Evolutionary conservation across 371 early-diverging fungal genomes (phyloP).

Genomic region (Parasitella parasitica): DNA sequence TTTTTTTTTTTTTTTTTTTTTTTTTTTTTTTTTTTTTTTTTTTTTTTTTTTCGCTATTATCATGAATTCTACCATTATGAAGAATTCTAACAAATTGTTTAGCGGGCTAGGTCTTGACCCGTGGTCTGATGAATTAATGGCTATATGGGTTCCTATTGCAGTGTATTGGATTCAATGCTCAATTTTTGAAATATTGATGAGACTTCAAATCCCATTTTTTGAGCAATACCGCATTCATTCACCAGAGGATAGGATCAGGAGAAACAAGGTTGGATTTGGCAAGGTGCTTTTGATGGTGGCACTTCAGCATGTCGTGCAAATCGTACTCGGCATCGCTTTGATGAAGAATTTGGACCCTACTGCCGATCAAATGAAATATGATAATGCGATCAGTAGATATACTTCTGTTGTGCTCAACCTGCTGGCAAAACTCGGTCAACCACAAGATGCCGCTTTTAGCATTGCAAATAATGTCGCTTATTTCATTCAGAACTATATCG

Average conservation of each 20-base stretch:
- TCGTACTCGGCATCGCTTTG: slow-evolving; percentile 26
- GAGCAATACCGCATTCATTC: slow-evolving; percentile 72
- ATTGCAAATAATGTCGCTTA: slow-evolving; percentile 5
- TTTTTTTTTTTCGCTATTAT: background rate
- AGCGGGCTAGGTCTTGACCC: slow-evolving; percentile 1
- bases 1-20: background rate
- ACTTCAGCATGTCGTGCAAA: slow-evolving; percentile 53
- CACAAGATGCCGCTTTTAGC: background rate
- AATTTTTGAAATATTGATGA: slow-evolving; percentile 59
- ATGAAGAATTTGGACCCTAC: slow-evolving; percentile 21
- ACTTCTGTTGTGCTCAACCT: background rate
- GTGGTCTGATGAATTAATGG: slow-evolving; percentile 54
- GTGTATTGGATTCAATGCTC: slow-evolving; percentile 69
- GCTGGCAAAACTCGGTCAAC: slow-evolving; percentile 5
- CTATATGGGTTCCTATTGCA: slow-evolving; percentile 60
- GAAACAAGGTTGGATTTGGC: slow-evolving; percentile 58
- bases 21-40: background rate
- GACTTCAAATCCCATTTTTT: slow-evolving; percentile 57
- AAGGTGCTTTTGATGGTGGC: slow-evolving; percentile 56
- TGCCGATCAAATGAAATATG: slow-evolving; percentile 12
- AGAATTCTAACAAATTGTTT: background rate
- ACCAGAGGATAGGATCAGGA: slow-evolving; percentile 53
- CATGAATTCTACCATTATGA: background rate
- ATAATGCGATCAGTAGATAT: slow-evolving; percentile 3
- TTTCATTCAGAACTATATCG: slow-evolving; percentile 6